Conservation (phyloP, 2,329 filamentous ascomycete genomes). For the Didymella keratinophila region DNA sequence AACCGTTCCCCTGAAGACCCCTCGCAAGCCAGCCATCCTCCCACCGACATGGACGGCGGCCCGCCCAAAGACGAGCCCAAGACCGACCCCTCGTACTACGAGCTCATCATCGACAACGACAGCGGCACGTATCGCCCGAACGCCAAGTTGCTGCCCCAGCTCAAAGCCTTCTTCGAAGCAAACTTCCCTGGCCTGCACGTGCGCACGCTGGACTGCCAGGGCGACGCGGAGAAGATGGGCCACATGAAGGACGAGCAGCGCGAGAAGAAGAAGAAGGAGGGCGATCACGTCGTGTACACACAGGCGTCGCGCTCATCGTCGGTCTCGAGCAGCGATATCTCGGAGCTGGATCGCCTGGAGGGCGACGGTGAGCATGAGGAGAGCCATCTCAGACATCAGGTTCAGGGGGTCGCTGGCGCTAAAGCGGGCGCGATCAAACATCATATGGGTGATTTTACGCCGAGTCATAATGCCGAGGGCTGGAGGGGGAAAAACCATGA, state of each 20-base stretch:
- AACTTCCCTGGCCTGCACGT: slow-evolving; percentile 83
- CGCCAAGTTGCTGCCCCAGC: slow-evolving; percentile 73
- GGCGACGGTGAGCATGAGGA: slow-evolving; percentile 31
- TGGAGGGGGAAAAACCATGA: slow-evolving; percentile 33
- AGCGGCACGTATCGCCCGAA: slow-evolving; percentile 92
- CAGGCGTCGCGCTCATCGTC: slow-evolving; percentile 58
- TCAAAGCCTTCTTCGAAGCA: slow-evolving; percentile 72
- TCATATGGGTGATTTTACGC: slow-evolving; percentile 37
- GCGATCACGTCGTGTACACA: slow-evolving; percentile 61
- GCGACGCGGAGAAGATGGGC: slow-evolving; percentile 74
- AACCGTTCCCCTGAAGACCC: slow-evolving; percentile 48
- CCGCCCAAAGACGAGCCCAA: slow-evolving; percentile 53
- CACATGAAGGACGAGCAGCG: slow-evolving; percentile 80
- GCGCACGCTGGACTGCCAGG: slow-evolving; percentile 74
- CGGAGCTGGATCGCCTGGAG: slow-evolving; percentile 59
- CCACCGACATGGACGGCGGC: slow-evolving; percentile 58
- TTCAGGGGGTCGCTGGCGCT: slow-evolving; percentile 35
- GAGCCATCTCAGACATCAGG: slow-evolving; percentile 40
- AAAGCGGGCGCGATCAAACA: slow-evolving; percentile 36
- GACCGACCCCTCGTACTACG: slow-evolving; percentile 70
- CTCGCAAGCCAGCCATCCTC: slow-evolving; percentile 59
- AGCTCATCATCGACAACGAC: slow-evolving; percentile 94
- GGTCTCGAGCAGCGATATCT: slow-evolving; percentile 63
- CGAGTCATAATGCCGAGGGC: slow-evolving; percentile 34
- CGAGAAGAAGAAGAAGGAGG: slow-evolving; percentile 72